Evolutionary conservation across 148 eudicot genomes (phyloP).

Genomic region (Nepenthes gracilis): DNA sequence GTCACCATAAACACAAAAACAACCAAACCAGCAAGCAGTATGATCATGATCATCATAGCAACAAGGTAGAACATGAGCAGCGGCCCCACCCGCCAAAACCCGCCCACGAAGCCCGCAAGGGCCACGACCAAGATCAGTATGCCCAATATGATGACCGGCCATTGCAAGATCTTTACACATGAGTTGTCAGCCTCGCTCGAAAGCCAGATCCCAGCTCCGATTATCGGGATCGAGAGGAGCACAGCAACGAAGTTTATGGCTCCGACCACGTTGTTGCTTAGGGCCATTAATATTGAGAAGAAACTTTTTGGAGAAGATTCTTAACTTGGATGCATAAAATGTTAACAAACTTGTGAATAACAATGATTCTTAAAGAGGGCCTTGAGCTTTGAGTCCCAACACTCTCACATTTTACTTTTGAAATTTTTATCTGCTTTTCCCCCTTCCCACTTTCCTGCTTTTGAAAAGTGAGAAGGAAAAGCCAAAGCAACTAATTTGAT

Average conservation of each 20-base stretch:
- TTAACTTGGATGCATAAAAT: too few species aligned
- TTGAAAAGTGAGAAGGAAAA: too few species aligned
- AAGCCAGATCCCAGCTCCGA: conserved; percentile 80
- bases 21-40: conserved; percentile 47
- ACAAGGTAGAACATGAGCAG: conserved; percentile 59
- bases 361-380: too few species aligned
- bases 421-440: too few species aligned
- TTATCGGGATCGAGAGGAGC: conserved; percentile 67
- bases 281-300: conserved; percentile 32
- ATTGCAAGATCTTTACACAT: conserved; percentile 60
- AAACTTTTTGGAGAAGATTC: too few species aligned
- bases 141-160: conserved; percentile 80
- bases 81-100: conserved; percentile 52
- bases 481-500: too few species aligned
- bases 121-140: conserved; percentile 47
- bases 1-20: conserved; percentile 69
- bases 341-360: too few species aligned
- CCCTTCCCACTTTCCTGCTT: too few species aligned
- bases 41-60: conserved; percentile 57
- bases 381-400: too few species aligned
- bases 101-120: conserved; percentile 62
- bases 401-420: too few species aligned
- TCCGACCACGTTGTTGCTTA: conserved; percentile 69
- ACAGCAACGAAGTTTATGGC: conserved; percentile 60
- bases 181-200: conserved; percentile 50